Evolutionary conservation across 257 asterid species (phyloP), one percentile per base, ranked within the genome.

Genomic region (Nicotiana paniculata): DNA sequence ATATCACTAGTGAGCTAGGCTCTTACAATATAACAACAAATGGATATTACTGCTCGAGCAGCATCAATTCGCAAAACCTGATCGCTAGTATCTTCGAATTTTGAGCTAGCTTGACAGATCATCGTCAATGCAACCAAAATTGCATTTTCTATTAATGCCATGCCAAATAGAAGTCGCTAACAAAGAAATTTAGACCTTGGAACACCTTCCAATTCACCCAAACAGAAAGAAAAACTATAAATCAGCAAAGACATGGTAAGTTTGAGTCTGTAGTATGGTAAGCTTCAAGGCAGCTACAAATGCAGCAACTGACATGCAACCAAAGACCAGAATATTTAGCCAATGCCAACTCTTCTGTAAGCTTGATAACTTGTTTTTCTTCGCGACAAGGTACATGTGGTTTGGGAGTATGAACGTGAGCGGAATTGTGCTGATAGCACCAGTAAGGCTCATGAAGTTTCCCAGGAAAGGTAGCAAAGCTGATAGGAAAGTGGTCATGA

Each of bases 361-460:
- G 9, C 90, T 64, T 21, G 74, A 84, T 26, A 96, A 82, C 85
- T 88, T 86, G 88, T 70, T 82, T 24, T 81, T 85, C 91, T 88
- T 91, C 9, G 99, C 99, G 28, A 90, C 85, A 8, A 96, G 89
- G 79, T 96, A 96, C 99, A 96, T 96, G 87, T 94, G 99, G 91
- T 96, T 93, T 17, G 99, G 98, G 21, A 96, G 97, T 65, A 96
- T 96, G 88, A 96, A 96, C 0, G 99, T 96, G 43, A 96, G 95
- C 0, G 99, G 99, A 83, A 93, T 94, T 28, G 98, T 95, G 93
- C 98, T 93, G 62, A 92, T 77, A 24, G 99, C 98, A 61, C 99
- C 99, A 0, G 99, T 96, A 2, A 96, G 93, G 92, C 98, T 96
- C 99, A 94, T 96, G 89, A 96, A 96, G 83, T 94, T 98, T 69